Evolutionary conservation across 176 grass and related monocot species (phyloP), one percentile per base, ranked within the genome.

Genomic region (Carex parvula): DNA sequence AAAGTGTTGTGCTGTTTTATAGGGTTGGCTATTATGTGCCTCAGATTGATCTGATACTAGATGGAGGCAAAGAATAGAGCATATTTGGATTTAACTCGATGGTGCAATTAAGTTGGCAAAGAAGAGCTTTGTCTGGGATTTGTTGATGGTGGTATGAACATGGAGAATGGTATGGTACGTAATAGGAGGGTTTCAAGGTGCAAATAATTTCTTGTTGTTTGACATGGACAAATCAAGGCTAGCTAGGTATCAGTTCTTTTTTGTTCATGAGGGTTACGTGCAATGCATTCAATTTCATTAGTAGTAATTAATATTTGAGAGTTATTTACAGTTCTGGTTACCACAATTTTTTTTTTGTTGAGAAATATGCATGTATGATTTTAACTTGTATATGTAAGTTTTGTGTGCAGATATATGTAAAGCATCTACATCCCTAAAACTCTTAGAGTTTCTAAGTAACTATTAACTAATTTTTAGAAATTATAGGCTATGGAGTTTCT

Each of bases 191-290:
- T 85, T 83, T 67, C 89, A 89, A 80, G 78, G 87, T 85, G 89
- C 89, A 84, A 81, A 89, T 57, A 79, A 79, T 71, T 44, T 93
- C 41, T 65, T 91, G 44, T 48, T 82, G 86, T 91, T 93, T 79
- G 91, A 93, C 61, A 37, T 64, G 68, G 86, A 85, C 17, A 91
- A 82, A 83, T 13, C 10, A 53, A 46, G 8, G 82, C 20, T 94
- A 30, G 82, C 20, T 94, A 30, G 87, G 87, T 1, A 87, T 89
- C 33, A 21, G 16, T 14, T 80, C 84, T 15, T 79, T 58, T 17
- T 61, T 80, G 5, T 56, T 11, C 60, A 29, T 80, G 14, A 60
- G 46, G 16, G 30, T 29, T 75, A 75, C 52, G 6, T 86, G 87
- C 46, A 11, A 62, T 20, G 46, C 57, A 3, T 91, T 91, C 62